phyloP scores from a whole-genome alignment of 352 stramenopile genomes.

The Phytophthora rubi region DNA sequence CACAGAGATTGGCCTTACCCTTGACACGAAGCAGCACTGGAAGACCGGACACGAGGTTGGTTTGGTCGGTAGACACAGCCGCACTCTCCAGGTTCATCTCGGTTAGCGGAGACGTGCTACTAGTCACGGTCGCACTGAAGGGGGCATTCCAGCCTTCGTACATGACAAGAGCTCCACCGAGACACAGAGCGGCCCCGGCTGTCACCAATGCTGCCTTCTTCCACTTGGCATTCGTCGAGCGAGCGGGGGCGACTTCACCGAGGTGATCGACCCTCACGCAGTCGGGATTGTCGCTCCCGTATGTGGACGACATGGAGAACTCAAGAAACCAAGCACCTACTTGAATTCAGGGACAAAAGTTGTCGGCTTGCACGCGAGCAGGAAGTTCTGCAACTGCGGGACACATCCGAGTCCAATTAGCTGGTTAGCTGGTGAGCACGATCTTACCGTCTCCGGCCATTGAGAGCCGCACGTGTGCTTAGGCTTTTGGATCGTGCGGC shows the following conservation, averaged over 20 bases:
- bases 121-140: not conserved
- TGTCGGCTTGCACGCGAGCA: not conserved
- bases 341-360: not conserved
- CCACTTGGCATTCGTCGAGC: not conserved
- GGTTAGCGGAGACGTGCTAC: not conserved
- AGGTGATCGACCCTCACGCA: constrained; percentile 10
- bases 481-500: not conserved
- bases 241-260: not conserved
- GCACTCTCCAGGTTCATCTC: not conserved
- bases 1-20: constrained; percentile 37
- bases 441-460: not conserved
- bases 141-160: constrained; percentile 11
- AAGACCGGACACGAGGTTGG: not conserved
- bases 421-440: not conserved
- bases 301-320: constrained; percentile 3
- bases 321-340: not conserved
- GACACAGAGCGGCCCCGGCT: constrained; percentile 5
- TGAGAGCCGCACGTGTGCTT: not conserved
- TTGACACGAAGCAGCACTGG: not conserved
- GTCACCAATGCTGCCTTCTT: constrained; percentile 7
- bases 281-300: constrained; percentile 12
- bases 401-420: not conserved
- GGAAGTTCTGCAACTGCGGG: not conserved
- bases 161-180: constrained; percentile 10
- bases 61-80: not conserved